phyloP scores from a whole-genome alignment of 23 red algal species.

The Gracilaria domingensis region DNA sequence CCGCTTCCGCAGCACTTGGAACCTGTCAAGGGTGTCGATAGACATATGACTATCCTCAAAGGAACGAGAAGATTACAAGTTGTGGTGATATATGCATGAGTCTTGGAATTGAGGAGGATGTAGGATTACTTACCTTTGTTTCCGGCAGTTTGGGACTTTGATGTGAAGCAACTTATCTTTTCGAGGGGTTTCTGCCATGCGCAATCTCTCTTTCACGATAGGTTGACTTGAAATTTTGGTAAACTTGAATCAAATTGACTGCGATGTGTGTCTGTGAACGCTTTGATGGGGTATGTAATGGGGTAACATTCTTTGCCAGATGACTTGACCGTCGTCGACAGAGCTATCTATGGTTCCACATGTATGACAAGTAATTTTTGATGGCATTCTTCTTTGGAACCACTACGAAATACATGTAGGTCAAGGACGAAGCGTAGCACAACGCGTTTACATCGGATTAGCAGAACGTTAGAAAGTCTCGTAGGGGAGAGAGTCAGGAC shows the following conservation, averaged over 20 bases:
- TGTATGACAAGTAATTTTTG: no score
- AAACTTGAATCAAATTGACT: slow-evolving; percentile 31
- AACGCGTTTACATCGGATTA: no score
- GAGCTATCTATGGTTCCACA: background rate
- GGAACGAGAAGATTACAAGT: background rate
- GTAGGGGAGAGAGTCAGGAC: no score
- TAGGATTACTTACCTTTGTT: background rate
- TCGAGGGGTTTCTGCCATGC: background rate
- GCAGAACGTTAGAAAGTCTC: no score
- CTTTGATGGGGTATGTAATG: no score
- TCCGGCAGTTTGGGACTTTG: background rate
- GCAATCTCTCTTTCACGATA: slow-evolving; percentile 3
- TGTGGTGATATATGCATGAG: background rate
- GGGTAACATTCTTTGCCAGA: no score
- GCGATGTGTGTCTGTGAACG: background rate
- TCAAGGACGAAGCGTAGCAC: background rate
- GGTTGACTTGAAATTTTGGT: slow-evolving; percentile 35
- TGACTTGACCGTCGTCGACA: no score
- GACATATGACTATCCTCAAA: background rate
- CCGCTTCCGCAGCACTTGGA: background rate
- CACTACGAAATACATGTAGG: no score
- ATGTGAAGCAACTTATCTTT: background rate
- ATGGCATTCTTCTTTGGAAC: no score
- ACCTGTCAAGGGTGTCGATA: background rate
- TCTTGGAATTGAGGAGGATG: background rate